Evolutionary conservation across 441 rosid species (phyloP), one percentile per base, ranked within the genome.

Genomic region (Adansonia gregorii): DNA sequence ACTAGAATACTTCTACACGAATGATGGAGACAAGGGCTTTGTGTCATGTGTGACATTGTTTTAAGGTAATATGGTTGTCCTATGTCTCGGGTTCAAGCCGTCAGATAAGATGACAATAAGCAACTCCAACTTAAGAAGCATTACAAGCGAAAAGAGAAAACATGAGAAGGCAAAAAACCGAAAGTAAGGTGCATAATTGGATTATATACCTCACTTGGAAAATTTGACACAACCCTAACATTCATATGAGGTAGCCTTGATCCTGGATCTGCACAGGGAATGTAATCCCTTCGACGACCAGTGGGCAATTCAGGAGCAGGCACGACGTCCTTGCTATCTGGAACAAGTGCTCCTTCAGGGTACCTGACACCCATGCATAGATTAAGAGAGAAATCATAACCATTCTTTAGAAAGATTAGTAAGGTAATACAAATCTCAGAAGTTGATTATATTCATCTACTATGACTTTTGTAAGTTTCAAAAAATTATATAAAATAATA

Each of bases 161-260:
- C 54, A 46, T 3, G 27, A 70, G 17, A 27, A 24, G 8, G 31
- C 3, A 1, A 56, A 11, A 71, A 65, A 27, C 12, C 3, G 35
- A 49, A 59, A 3, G 8, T 20, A 22, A 35, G 9, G 59, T 12
- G 27, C 20, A 7, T 17, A 58, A 64, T 17, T 15, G 63, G 31
- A 58, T 3, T 27, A 24, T 48, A 79, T 85, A 84, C 93, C 91
- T 87, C 85, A 70, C 78, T 78, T 19, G 83, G 67, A 66, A 73
- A 41, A 67, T 83, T 84, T 74, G 94, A 85, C 79, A 91, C 75
- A 72, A 80, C 43, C 78, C 72, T 87, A 66, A 93, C 88, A 69
- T 86, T 78, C 89, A 90, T 88, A 85, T 96, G 98, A 58, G 97
- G 98, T 76, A 96, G 86, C 92, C 90, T 91, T 77, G 90, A 89